phyloP scores from a whole-genome alignment of 2,329 filamentous ascomycete species.

The Lachnellula hyalina region DNA sequence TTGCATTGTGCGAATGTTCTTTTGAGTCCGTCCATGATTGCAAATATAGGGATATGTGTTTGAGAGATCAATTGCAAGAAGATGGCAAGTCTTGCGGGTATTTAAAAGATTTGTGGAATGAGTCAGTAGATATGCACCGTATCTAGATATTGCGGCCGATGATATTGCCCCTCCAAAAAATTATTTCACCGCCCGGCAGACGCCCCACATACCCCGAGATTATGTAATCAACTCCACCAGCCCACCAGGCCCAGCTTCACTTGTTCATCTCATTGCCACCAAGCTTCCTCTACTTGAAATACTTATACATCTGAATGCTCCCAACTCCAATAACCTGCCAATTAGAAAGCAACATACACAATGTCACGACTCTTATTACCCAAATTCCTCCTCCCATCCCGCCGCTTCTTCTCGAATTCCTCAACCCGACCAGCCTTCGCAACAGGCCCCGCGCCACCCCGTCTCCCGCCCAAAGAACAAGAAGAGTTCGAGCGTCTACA shows the following conservation, averaged over 20 bases:
- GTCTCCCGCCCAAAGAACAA: slow-evolving; percentile 83
- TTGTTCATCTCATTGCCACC: neutral
- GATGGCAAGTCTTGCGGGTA: neutral
- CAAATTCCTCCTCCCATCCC: slow-evolving; percentile 23
- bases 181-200: slow-evolving; percentile 19
- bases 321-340: neutral
- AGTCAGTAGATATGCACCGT: slow-evolving; percentile 17
- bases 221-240: slow-evolving; percentile 7
- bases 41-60: slow-evolving; percentile 3
- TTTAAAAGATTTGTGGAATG: slow-evolving; percentile 10
- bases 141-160: neutral
- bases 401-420: slow-evolving; percentile 26
- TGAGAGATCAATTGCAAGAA: slow-evolving; percentile 16
- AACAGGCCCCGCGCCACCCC: slow-evolving; percentile 66
- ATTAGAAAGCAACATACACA: neutral
- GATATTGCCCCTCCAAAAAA: slow-evolving; percentile 17
- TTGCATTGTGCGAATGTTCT: slow-evolving; percentile 52
- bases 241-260: too few relatives aligned
- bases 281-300: neutral
- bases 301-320: neutral
- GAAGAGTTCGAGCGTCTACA: slow-evolving; percentile 87
- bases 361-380: slow-evolving; percentile 28
- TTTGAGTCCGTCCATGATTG: slow-evolving; percentile 45
- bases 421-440: slow-evolving; percentile 36
- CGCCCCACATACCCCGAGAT: neutral